Base-by-base conservation (phyloP, 495 filamentous ascomycete genomes). In the Penicillium lagena region DNA sequence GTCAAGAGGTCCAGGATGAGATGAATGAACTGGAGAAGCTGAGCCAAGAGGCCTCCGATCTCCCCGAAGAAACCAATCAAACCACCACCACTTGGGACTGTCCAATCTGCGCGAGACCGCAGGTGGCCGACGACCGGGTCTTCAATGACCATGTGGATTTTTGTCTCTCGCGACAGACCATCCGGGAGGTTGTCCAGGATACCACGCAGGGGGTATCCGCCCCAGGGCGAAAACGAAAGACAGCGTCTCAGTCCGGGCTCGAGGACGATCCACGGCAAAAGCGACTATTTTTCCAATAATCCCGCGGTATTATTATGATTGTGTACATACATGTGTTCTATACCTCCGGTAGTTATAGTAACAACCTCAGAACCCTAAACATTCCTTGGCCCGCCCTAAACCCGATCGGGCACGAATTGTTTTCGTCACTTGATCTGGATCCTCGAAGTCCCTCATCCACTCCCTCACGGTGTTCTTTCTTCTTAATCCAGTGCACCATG, bases 61-160 rank as follows among this genome's bases (percentile, higher is more conserved):
- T 17, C 4, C 22, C 22, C 4, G 22, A 22, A 22, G 22, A 22
- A 22, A 22, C 22, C 22, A 22, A 22, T 22, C 22, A 3, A 22
- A 22, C 4, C 22, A 22, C 22, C 4, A 22, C 22, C 6, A 22
- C 22, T 22, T 22, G 89, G 90, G 75, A 83, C 14, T 97, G 93
- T 61, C 93, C 93, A 0, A 89, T 97, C 32, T 97, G 93, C 60
- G 60, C 60, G 3, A 70, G 81, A 35, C 83, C 85, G 0, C 88
- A 96, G 55, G 45, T 69, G 4, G 81, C 90, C 0, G 78, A 89
- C 48, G 89, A 96, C 59, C 72, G 74, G 32, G 62, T 59, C 7
- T 96, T 99, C 66, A 99, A 99, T 51, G 82, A 85, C 40, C 94
- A 99, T 63, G 85, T 99, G 37, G 94, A 99, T 58, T 81, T 87